Percentiles rank a stretch among this genome's conserved stretches.
These are phyloP conservation scores for Tolypocladium amazonense DNA, from an alignment of 2,329 filamentous ascomycete genomes.

Conservation along the genomic window DNA sequence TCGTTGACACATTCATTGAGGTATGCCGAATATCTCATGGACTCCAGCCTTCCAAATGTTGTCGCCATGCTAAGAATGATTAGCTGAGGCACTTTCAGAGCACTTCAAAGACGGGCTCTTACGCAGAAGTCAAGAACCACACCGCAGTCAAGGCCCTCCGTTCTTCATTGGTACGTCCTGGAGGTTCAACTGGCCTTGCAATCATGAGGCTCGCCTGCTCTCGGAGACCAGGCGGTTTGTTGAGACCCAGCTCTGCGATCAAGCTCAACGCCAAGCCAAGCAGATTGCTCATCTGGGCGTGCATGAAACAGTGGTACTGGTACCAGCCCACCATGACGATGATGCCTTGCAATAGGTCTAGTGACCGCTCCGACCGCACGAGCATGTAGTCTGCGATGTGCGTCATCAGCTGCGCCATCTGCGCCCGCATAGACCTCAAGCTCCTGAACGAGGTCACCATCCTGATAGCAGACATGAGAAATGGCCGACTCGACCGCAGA, in stretches of 20 bases:
- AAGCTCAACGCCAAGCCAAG: slow-evolving; percentile 36
- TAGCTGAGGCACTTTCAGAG: background rate
- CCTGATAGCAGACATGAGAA: slow-evolving; percentile 37
- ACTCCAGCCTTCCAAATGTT: slow-evolving; percentile 32
- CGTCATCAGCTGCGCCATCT: slow-evolving; percentile 36
- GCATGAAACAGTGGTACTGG: slow-evolving; percentile 43
- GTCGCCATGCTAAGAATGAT: slow-evolving; percentile 23
- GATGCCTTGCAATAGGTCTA: slow-evolving; percentile 39
- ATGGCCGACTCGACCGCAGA: slow-evolving; percentile 29
- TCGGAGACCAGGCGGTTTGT: slow-evolving; percentile 25
- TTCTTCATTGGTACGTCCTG: slow-evolving; percentile 37
- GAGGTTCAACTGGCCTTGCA: slow-evolving; percentile 25
- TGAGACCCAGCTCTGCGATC: slow-evolving; percentile 35
- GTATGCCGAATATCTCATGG: slow-evolving; percentile 41
- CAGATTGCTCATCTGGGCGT: slow-evolving; percentile 40
- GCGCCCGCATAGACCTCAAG: slow-evolving; percentile 34
- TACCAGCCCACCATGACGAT: slow-evolving; percentile 40
- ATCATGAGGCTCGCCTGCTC: slow-evolving; percentile 33
- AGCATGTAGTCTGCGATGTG: slow-evolving; percentile 38
- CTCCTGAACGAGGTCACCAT: slow-evolving; percentile 39
- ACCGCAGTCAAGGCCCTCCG: slow-evolving; percentile 39
- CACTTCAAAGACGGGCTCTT: slow-evolving; percentile 7
- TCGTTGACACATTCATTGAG: slow-evolving; percentile 37
- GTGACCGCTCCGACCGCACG: slow-evolving; percentile 35
- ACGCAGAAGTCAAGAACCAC: slow-evolving; percentile 45